Evolutionary conservation across 805 yeast species (phyloP), one percentile per base, ranked within the genome.

Genomic region (Nakazawaea ernobii): DNA sequence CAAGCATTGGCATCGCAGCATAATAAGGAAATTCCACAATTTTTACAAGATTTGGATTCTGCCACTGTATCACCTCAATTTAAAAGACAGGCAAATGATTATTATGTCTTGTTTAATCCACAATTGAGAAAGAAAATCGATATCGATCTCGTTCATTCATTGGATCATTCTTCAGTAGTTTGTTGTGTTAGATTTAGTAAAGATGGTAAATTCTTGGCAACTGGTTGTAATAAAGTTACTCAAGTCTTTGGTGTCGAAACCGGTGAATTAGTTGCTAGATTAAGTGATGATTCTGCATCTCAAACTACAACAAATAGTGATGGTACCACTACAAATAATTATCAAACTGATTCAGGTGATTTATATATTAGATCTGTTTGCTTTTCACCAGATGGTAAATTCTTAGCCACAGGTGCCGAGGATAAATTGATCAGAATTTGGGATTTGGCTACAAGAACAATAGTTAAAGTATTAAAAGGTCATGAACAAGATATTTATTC

Each of bases 401-500:
- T 79, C 60, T 74, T 92, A 59, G 98, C 97, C 30, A 90, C 97
- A 9, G 99, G 95, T 62, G 92, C 94, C 36, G 95, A 86, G 67
- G 95, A 86, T 65, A 85, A 84, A 65, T 77, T 86, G 54, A 94
- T 94, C 58, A 81, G 98, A 65, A 91, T 92, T 59, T 92, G 99
- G 99, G 97, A 92, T 65, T 79, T 92, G 62, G 77, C 86, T 45
- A 81, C 92, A 28, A 78, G 86, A 66, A 81, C 91, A 60, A 86
- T 91, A 59, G 86, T 90, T 55, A 85, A 86, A 68, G 84, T 87
- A 56, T 74, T 92, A 63, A 77, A 83, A 53, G 99, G 99, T 45
- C 98, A 92, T 64, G 97, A 91, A 66, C 99, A 94, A 72, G 99
- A 92, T 69, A 91, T 92, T 56, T 94, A 92, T 69, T 91, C 97